Percentiles rank a stretch among this genome's conserved stretches.
phyloP scores from a whole-genome alignment of 441 rosid species.

The Corymbia calophylla region DNA sequence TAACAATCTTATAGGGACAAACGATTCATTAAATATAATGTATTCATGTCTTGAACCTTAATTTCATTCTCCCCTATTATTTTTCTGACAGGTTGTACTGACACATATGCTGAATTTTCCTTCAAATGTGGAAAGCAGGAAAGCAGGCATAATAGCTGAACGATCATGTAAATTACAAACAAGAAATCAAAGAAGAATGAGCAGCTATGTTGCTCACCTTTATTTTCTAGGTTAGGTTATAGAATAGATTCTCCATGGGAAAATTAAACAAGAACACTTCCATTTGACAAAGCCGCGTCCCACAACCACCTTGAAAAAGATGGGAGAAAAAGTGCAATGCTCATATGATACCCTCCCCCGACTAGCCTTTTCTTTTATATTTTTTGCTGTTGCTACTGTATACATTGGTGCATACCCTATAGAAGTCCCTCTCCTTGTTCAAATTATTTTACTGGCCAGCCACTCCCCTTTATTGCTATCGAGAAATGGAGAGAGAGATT shows the following conservation, averaged over 20 bases:
- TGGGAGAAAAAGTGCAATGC: background rate
- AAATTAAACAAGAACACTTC: background rate
- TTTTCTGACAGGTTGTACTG: background rate
- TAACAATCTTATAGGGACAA: background rate
- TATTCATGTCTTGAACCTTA: background rate
- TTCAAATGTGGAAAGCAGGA: background rate
- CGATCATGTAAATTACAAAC: background rate
- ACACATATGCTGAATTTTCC: background rate
- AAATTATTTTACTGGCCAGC: background rate
- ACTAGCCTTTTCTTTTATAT: background rate
- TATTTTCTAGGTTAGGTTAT: background rate
- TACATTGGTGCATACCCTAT: background rate
- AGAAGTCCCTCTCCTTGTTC: background rate
- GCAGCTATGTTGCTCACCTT: background rate
- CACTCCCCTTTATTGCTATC: background rate
- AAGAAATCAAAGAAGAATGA: background rate
- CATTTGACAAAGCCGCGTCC: background rate
- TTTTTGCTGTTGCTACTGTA: background rate
- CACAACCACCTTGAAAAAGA: background rate
- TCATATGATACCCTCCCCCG: background rate
- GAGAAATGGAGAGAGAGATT: background rate
- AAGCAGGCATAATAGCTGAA: background rate
- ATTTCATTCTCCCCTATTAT: too few species aligned
- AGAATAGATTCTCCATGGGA: background rate
- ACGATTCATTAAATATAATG: too few species aligned